Evolutionary conservation across 1,284 basidiomycete species (phyloP).

Genomic region (Inonotus hispidus): DNA sequence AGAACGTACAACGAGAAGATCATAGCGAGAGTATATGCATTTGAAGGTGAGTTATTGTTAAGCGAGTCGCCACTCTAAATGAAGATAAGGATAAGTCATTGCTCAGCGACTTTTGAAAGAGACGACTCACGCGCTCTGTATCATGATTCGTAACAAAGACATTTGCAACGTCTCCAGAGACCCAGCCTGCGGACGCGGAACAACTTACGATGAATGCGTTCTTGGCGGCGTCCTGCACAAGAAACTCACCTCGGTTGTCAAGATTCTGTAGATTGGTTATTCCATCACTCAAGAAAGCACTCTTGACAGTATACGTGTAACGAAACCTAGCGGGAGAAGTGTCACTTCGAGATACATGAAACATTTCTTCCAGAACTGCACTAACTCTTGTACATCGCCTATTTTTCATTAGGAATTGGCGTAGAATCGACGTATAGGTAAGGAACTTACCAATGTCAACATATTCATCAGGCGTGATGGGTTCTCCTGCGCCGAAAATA

Average conservation of each 20-base stretch:
- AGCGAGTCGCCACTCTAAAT: conserved; percentile 50
- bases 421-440: neutral
- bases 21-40: conserved; percentile 53
- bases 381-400: conserved; percentile 64
- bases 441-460: conserved; percentile 38
- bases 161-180: conserved; percentile 48
- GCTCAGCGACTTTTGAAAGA: neutral
- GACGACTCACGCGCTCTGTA: conserved; percentile 50
- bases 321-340: conserved; percentile 44
- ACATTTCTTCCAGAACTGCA: neutral
- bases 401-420: neutral
- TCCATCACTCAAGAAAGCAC: conserved; percentile 45
- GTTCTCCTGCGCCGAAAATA: conserved; percentile 47
- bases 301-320: conserved; percentile 47
- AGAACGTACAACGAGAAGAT: conserved; percentile 50
- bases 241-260: conserved; percentile 42
- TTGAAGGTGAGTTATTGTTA: conserved; percentile 55
- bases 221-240: no score
- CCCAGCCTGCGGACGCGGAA: conserved; percentile 45
- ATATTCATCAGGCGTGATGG: conserved; percentile 53
- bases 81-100: neutral
- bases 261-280: conserved; percentile 51
- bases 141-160: conserved; percentile 69
- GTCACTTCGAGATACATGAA: conserved; percentile 4
- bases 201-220: no score